These are phyloP conservation scores for Pseudogymnoascus sp. DNA, from an alignment of 2,329 filamentous ascomycete genomes.

Conservation along the genomic window DNA sequence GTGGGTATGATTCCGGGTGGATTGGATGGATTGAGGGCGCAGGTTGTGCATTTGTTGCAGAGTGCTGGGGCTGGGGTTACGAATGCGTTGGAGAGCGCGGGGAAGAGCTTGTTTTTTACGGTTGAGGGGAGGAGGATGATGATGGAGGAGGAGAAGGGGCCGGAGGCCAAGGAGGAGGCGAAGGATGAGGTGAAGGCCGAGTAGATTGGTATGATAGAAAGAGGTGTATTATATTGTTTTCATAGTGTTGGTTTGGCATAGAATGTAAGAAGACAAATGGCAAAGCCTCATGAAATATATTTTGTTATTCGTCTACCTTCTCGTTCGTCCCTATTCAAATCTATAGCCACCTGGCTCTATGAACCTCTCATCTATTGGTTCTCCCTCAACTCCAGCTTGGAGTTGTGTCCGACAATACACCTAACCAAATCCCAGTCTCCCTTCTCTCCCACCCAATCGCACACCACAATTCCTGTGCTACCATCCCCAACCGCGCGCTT, in stretches of 20 bases:
- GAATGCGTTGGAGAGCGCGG: slow-evolving; percentile 68
- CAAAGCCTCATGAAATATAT: slow-evolving; percentile 4
- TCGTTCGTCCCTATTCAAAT: background rate
- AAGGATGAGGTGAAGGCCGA: slow-evolving; percentile 18
- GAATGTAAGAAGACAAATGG: slow-evolving; percentile 4
- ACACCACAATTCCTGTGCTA: slow-evolving; percentile 80
- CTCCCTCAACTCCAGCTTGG: slow-evolving; percentile 46
- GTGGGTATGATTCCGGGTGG: slow-evolving; percentile 74
- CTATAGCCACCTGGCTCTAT: background rate
- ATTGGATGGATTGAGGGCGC: slow-evolving; percentile 69
- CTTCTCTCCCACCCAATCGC: slow-evolving; percentile 82
- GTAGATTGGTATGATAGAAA: slow-evolving; percentile 11
- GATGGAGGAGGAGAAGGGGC: slow-evolving; percentile 55
- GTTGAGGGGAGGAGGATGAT: slow-evolving; percentile 75
- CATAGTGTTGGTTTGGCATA: slow-evolving; percentile 4
- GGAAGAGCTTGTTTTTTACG: slow-evolving; percentile 78
- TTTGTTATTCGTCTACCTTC: background rate
- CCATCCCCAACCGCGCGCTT: slow-evolving; percentile 55
- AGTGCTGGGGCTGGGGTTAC: slow-evolving; percentile 72
- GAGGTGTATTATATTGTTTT: slow-evolving; percentile 10
- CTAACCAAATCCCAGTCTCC: slow-evolving; percentile 88
- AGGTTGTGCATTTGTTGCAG: slow-evolving; percentile 76
- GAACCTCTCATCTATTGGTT: background rate
- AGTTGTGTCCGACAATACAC: slow-evolving; percentile 88
- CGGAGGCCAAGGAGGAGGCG: slow-evolving; percentile 11